These are phyloP conservation scores for Lactarius akahatsu DNA, from an alignment of 768 basidiomycete species.

Conservation along the genomic window DNA sequence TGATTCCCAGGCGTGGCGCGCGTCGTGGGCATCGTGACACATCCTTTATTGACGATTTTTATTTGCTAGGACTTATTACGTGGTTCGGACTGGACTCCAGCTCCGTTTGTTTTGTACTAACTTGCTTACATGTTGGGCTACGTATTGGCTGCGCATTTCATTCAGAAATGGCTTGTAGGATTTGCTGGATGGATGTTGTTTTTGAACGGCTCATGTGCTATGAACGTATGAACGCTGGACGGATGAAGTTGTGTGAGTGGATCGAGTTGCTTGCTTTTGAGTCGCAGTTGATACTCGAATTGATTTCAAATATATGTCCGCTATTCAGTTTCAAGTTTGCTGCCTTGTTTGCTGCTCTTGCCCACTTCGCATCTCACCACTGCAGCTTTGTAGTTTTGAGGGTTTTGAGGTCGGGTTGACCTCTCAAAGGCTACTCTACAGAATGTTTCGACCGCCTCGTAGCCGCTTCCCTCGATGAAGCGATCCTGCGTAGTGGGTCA, in stretches of 20 bases:
- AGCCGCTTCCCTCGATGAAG: neutral
- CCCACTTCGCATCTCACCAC: neutral
- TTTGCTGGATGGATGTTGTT: constrained; percentile 1
- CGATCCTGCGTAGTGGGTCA: neutral
- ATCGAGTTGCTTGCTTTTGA: neutral
- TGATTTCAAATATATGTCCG: neutral
- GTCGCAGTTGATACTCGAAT: constrained; percentile 1
- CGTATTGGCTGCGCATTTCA: neutral
- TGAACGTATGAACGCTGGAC: neutral
- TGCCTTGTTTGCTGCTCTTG: neutral
- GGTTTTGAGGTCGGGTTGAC: neutral
- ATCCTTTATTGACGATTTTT: constrained; percentile 4
- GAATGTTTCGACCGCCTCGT: neutral
- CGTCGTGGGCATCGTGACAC: constrained; percentile 15
- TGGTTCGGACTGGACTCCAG: constrained; percentile 1
- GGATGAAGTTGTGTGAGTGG: neutral
- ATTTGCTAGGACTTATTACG: constrained; percentile 25
- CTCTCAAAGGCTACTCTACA: neutral
- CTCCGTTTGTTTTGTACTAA: constrained; percentile 13
- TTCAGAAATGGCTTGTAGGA: constrained; percentile 10
- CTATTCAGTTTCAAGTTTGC: neutral
- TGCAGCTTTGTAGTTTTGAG: neutral
- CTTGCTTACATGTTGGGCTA: neutral
- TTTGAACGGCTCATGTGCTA: neutral
- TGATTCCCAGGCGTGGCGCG: constrained; percentile 19